Percentiles rank a stretch among this genome's conserved stretches.
Conservation (phyloP, 2,329 filamentous ascomycete species). For the Sordariomycetes sp. region DNA sequence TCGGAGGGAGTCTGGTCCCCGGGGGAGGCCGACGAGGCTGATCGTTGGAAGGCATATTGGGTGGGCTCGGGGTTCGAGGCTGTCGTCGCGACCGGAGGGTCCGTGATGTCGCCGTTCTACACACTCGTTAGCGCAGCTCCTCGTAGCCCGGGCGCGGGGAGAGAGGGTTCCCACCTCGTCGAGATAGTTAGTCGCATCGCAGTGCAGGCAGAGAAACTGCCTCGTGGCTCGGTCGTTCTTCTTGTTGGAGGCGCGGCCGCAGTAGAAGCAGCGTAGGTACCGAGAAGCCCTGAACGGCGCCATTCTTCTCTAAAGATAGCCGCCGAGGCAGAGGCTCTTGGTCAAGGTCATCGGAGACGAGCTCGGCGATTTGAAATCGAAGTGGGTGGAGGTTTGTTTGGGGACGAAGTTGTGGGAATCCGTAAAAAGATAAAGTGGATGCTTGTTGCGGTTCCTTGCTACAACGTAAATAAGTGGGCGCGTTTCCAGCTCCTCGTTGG, state of each 20-base stretch:
- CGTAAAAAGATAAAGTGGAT: neutral
- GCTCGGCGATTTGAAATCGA: neutral
- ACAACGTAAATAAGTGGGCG: too few species aligned
- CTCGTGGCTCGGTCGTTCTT: constrained; percentile 45
- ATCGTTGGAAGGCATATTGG: constrained; percentile 35
- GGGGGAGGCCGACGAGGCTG: constrained; percentile 21
- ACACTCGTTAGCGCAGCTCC: neutral
- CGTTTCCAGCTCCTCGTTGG: too few species aligned
- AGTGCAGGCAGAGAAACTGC: constrained; percentile 65
- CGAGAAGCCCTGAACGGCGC: constrained; percentile 27
- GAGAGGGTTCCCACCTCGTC: constrained; percentile 56
- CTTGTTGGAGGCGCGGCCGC: constrained; percentile 55
- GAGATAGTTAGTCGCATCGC: constrained; percentile 80
- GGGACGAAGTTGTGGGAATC: neutral
- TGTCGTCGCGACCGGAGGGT: constrained; percentile 62
- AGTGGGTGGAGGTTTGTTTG: neutral
- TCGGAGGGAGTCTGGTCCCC: constrained; percentile 13
- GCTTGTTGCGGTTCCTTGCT: neutral
- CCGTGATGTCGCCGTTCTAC: constrained; percentile 79
- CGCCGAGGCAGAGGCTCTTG: neutral
- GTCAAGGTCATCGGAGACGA: neutral
- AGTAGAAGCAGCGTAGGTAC: constrained; percentile 70
- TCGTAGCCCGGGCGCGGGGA: neutral
- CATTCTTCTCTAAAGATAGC: constrained; percentile 20
- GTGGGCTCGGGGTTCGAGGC: constrained; percentile 28